Evolutionary conservation across 176 grass and related monocot genomes (phyloP).

Genomic region (Oryza longistaminata): DNA sequence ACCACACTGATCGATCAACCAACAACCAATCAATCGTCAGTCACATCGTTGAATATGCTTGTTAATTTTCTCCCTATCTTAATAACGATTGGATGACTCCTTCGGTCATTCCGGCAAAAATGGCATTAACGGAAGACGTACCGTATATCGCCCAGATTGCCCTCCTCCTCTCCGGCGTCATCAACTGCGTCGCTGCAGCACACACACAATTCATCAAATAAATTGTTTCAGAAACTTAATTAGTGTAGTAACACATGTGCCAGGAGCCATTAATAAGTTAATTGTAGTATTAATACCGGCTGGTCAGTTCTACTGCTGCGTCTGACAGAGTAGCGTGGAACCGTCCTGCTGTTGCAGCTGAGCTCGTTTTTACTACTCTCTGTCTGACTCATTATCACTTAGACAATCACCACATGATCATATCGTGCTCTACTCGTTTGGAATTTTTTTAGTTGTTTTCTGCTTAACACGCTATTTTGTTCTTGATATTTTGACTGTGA

Average conservation of each 20-base stretch:
- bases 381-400: not conserved
- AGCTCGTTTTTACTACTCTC: not conserved
- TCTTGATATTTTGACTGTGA: too few species aligned
- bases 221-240: not conserved
- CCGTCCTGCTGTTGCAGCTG: not conserved
- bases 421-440: not conserved
- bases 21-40: not conserved
- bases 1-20: conserved; percentile 63
- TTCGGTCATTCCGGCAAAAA: too few species aligned
- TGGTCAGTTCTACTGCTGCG: not conserved
- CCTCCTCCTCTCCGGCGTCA: conserved; percentile 81
- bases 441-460: not conserved
- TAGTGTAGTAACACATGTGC: not conserved
- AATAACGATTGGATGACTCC: too few species aligned
- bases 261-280: not conserved
- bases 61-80: too few species aligned
- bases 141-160: conserved; percentile 99
- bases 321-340: not conserved
- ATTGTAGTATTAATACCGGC: too few species aligned
- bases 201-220: not conserved
- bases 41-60: not conserved
- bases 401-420: not conserved
- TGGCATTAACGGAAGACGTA: too few species aligned
- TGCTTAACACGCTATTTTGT: not conserved
- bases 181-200: conserved; percentile 79